Conservation (phyloP, 257 asterid genomes). For the Penstemon newberryi region DNA sequence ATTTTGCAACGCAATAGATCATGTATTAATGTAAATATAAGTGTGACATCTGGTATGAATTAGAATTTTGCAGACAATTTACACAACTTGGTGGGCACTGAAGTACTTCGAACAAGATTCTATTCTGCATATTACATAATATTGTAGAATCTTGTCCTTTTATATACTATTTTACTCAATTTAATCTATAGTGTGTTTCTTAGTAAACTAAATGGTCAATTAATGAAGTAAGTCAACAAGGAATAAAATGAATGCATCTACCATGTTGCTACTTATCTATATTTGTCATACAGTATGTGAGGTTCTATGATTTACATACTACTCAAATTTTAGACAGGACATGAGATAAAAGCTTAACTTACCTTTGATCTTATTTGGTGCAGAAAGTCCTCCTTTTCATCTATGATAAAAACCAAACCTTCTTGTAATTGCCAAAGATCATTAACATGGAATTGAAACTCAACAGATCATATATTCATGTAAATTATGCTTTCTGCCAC, state of each 20-base stretch:
- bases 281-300: neutral
- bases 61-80: neutral
- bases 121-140: neutral
- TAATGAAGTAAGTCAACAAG: conserved; percentile 11
- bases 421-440: too few species aligned
- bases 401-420: conserved; percentile 21
- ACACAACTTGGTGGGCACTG: neutral
- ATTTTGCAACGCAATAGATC: too few species aligned
- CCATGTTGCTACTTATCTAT: neutral
- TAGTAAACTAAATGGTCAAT: conserved; percentile 21
- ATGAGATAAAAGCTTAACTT: conserved; percentile 31
- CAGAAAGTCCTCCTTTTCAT: conserved; percentile 77
- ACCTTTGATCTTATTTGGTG: conserved; percentile 94
- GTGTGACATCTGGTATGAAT: neutral
- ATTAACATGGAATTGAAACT: too few species aligned
- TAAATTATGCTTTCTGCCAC: too few species aligned
- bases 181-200: neutral
- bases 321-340: neutral
- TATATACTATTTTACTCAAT: neutral
- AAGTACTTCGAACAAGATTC: neutral
- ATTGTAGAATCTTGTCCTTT: neutral
- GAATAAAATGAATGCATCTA: conserved; percentile 17
- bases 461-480: too few species aligned
- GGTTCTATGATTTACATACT: neutral
- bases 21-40: neutral